These are phyloP conservation scores for Harringtonia aguacate DNA, from an alignment of 2,329 filamentous ascomycete species.

Conservation along the genomic window DNA sequence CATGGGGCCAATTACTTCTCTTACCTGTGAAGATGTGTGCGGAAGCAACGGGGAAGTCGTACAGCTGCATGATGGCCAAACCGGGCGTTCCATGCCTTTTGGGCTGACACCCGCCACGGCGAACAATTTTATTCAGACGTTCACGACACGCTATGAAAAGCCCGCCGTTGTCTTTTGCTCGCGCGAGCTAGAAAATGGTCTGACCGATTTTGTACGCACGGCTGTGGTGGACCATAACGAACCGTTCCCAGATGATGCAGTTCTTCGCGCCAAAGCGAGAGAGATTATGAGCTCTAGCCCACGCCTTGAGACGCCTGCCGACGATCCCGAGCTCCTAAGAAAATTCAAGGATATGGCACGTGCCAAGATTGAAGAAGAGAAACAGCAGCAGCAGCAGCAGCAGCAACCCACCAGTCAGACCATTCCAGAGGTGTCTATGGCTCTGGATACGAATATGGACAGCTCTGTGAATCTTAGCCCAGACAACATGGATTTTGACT, in stretches of 20 bases:
- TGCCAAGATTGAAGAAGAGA: conserved; percentile 14
- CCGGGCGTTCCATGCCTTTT: conserved; percentile 22
- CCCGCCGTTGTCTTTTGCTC: conserved; percentile 46
- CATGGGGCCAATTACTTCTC: conserved; percentile 17
- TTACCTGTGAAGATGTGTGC: conserved; percentile 22
- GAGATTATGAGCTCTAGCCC: conserved; percentile 30
- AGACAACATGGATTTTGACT: background rate
- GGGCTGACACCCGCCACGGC: conserved; percentile 32
- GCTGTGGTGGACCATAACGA: conserved; percentile 21
- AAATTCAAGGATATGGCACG: conserved; percentile 41
- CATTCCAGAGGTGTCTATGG: background rate
- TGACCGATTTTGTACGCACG: conserved; percentile 35
- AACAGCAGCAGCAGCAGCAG: conserved; percentile 1
- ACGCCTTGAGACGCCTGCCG: conserved; percentile 37
- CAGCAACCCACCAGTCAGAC: too few relatives aligned
- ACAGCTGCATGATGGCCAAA: conserved; percentile 6
- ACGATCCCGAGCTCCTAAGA: conserved; percentile 38
- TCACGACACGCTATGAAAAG: conserved; percentile 31
- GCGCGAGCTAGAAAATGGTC: conserved; percentile 44
- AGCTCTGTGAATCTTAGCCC: background rate
- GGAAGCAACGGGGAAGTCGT: conserved; percentile 24
- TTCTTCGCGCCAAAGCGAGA: conserved; percentile 33
- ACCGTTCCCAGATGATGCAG: conserved; percentile 36
- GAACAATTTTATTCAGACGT: conserved; percentile 35
- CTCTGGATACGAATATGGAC: background rate